Evolutionary conservation across 331 rosid genomes (phyloP), one percentile per base, ranked within the genome.

Genomic region (Acacia pycnantha): DNA sequence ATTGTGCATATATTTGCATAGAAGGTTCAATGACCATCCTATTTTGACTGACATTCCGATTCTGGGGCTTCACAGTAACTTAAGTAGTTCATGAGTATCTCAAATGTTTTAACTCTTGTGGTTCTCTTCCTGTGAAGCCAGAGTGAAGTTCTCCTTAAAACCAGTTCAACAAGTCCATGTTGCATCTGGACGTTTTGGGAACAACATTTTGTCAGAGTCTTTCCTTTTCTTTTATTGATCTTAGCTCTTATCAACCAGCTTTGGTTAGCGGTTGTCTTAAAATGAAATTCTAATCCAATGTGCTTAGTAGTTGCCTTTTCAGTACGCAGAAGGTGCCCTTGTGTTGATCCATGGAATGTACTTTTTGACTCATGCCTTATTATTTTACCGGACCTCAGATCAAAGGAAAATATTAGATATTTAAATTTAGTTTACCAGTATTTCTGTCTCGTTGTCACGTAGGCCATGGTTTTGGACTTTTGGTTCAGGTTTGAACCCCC

Each of bases 101-200:
- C 83, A 71, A 50, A 18, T 15, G 70, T 70, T 85, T 79, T 65
- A 31, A 54, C 58, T 78, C 15, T 73, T 81, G 89, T 81, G 88
- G 29, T 46, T 76, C 76, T 76, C 54, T 61, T 65, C 31, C 13
- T 79, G 74, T 85, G 94, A 85, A 91, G 94, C 96, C 66, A 88
- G 53, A 87, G 4, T 40, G 40, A 85, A 40, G 93, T 88, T 91
- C 91, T 90, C 91, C 94, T 88, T 84, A 73, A 88, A 88, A 90
- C 89, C 96, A 87, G 91, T 66, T 80, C 82, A 77, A n/a, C 89
- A 1, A 16, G 7, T 26, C 15, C 56, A 59, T 90, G 93, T 82
- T 89, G 90, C 79, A 21, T 82, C 89, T 89, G 93, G 89, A 88
- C 92, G 90, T 93, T 90, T 90, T 85, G 91, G 90, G 93, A 90